A percentile compares a stretch with the other conserved stretches of the same genome.
Conservation (phyloP, 2,329 filamentous ascomycete genomes). For the Monosporascus sp. region DNA sequence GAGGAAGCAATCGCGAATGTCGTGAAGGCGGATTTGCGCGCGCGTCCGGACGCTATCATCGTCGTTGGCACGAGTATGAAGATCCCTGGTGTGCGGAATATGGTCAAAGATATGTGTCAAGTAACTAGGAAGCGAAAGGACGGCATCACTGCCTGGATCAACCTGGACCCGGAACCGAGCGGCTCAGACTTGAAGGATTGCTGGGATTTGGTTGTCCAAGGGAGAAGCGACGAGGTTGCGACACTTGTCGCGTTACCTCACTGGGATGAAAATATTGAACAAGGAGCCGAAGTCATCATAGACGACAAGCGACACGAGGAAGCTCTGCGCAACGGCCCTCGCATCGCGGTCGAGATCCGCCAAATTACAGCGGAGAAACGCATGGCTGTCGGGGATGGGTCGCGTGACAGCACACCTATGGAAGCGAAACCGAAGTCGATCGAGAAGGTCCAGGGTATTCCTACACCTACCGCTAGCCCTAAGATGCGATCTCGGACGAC, state of each 20-base stretch:
- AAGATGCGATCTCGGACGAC: constrained; percentile 32
- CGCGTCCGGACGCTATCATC: constrained; percentile 83
- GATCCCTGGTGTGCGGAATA: constrained; percentile 83
- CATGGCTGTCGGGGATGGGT: constrained; percentile 16
- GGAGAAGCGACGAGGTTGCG: constrained; percentile 84
- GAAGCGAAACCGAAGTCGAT: constrained; percentile 35
- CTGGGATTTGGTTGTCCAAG: constrained; percentile 87
- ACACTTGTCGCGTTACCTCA: constrained; percentile 58
- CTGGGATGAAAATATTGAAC: constrained; percentile 50
- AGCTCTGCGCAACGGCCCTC: constrained; percentile 30
- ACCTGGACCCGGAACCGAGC: constrained; percentile 77
- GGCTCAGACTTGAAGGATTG: constrained; percentile 83
- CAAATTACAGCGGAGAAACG: constrained; percentile 15
- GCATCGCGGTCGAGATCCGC: constrained; percentile 37
- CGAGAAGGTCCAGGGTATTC: constrained; percentile 44
- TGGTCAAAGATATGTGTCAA: constrained; percentile 86
- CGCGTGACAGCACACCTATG: constrained; percentile 16
- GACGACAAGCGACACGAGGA: constrained; percentile 38
- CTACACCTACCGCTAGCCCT: constrained; percentile 54
- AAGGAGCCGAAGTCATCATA: constrained; percentile 42
- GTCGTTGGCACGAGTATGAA: constrained; percentile 96
- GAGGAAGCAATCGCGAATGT: constrained; percentile 94
- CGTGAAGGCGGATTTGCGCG: constrained; percentile 76
- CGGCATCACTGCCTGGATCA: constrained; percentile 91
- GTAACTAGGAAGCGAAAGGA: constrained; percentile 77